Evolutionary conservation across 2,329 filamentous ascomycete genomes (phyloP).

Genomic region (Sarocladiaceae sp.): DNA sequence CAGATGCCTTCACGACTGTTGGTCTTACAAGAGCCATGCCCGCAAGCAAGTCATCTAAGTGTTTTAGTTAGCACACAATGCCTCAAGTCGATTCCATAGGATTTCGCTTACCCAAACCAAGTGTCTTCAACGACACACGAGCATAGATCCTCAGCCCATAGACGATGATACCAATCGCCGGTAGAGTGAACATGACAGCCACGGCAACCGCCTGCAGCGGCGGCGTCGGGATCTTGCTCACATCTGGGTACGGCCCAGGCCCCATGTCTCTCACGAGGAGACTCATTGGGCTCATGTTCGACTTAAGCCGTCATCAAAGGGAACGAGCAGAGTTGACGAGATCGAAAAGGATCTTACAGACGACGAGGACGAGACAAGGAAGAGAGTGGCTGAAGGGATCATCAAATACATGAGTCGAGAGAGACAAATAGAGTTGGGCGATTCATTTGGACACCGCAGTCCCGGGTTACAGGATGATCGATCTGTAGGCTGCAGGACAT

Average conservation of each 20-base stretch:
- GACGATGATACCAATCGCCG: constrained; percentile 18
- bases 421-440: too few relatives aligned
- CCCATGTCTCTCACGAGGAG: constrained; percentile 8
- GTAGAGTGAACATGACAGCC: constrained; percentile 23
- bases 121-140: constrained; percentile 18
- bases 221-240: constrained; percentile 20
- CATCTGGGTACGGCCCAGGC: constrained; percentile 14
- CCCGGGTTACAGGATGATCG: background rate
- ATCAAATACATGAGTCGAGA: too few relatives aligned
- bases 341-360: too few relatives aligned
- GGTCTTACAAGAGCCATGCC: constrained; percentile 19
- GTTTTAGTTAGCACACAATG: background rate
- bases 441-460: background rate
- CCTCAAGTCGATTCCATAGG: background rate
- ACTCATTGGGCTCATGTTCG: background rate
- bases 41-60: constrained; percentile 21
- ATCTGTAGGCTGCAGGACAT: background rate
- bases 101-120: constrained; percentile 19
- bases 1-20: too few relatives aligned
- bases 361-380: too few relatives aligned
- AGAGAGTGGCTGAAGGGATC: too few relatives aligned
- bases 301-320: too few relatives aligned
- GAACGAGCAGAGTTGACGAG: too few relatives aligned
- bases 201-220: constrained; percentile 20
- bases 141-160: constrained; percentile 18